phyloP scores from a whole-genome alignment of 352 stramenopile species.

The Phytophthora aleatoria region DNA sequence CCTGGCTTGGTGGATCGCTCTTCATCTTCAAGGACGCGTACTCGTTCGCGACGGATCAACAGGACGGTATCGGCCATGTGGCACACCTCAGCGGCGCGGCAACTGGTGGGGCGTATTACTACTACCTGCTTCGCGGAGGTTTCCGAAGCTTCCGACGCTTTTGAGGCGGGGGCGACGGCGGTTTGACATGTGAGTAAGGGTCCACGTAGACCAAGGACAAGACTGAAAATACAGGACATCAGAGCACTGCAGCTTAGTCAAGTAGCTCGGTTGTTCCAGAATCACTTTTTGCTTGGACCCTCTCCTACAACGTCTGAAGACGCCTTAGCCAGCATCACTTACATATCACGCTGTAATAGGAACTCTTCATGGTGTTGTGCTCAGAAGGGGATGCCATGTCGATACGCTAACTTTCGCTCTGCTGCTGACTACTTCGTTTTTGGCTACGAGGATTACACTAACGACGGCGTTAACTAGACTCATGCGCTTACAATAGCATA shows the following conservation, averaged over 20 bases:
- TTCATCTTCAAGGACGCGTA: conserved; percentile 84
- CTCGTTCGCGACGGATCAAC: conserved; percentile 50
- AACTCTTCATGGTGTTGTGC: too few species aligned
- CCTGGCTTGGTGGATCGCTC: conserved; percentile 67
- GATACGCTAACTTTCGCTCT: too few species aligned
- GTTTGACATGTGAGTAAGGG: not conserved
- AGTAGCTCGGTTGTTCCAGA: not conserved
- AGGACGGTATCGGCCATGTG: conserved; percentile 75
- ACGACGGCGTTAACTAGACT: too few species aligned
- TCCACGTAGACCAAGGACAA: not conserved
- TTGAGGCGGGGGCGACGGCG: conserved; percentile 2
- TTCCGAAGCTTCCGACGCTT: conserved; percentile 38
- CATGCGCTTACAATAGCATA: too few species aligned
- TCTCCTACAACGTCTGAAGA: too few species aligned
- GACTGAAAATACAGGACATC: not conserved
- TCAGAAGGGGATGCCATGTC: too few species aligned
- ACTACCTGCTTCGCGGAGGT: conserved; percentile 45
- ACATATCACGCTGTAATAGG: too few species aligned
- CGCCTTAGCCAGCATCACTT: too few species aligned
- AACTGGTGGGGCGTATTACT: conserved; percentile 68
- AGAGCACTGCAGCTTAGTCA: not conserved
- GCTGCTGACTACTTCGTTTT: too few species aligned
- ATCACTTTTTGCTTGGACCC: not conserved
- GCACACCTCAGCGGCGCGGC: conserved; percentile 73
- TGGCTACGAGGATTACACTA: too few species aligned